These are phyloP conservation scores for Aspergillus cristatus DNA, from an alignment of 495 filamentous ascomycete genomes.

Conservation along the genomic window DNA sequence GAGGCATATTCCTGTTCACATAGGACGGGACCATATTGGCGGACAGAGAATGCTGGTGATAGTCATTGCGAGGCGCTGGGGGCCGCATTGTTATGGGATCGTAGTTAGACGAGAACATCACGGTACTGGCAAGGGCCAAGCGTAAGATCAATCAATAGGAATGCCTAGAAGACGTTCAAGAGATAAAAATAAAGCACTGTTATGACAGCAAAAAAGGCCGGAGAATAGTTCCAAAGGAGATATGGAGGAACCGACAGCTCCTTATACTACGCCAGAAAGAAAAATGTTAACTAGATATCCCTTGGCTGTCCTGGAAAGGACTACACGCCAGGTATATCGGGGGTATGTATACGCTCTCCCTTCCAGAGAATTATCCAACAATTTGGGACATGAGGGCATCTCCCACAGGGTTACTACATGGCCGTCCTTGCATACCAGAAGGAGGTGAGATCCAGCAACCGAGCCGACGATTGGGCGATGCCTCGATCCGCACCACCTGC, in stretches of 20 bases:
- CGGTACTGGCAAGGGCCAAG: not conserved
- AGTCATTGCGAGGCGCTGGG: constrained; percentile 3
- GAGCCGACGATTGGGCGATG: constrained; percentile 11
- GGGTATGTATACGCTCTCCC: constrained; percentile 15
- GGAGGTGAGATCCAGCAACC: constrained; percentile 9
- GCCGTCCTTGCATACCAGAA: constrained; percentile 26
- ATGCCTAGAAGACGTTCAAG: not conserved
- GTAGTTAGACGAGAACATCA: constrained; percentile 14
- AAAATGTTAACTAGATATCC: constrained; percentile 9
- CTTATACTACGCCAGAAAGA: constrained; percentile 12
- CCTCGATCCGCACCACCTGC: constrained; percentile 10
- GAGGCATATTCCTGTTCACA: constrained; percentile 9
- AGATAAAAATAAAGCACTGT: not conserved
- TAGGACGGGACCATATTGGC: constrained; percentile 10
- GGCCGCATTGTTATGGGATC: constrained; percentile 4
- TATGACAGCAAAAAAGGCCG: not conserved
- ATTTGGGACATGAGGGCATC: constrained; percentile 15
- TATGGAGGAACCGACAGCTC: constrained; percentile 4
- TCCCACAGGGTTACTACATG: constrained; percentile 12
- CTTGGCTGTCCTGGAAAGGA: constrained; percentile 10
- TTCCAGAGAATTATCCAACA: constrained; percentile 14
- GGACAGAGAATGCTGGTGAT: constrained; percentile 13
- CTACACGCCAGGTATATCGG: constrained; percentile 5
- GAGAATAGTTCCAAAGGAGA: constrained; percentile 1
- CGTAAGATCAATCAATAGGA: not conserved